Evolutionary conservation across 306 rosid species (phyloP).

Genomic region (Cicer arietinum): DNA sequence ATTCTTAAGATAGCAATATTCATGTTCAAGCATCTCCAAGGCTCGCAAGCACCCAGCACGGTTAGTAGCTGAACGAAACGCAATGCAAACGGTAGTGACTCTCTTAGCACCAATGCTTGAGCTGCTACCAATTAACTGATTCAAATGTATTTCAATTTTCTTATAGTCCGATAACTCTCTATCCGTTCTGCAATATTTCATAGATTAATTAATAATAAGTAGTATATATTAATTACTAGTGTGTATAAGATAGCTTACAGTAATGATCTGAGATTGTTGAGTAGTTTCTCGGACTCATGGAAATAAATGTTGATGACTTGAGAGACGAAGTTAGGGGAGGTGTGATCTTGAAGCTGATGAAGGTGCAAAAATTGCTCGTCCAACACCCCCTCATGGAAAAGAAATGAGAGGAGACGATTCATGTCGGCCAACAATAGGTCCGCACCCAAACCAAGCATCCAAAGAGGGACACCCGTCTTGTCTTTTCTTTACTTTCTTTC

Average conservation of each 20-base stretch:
- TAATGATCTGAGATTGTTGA: conserved; percentile 66
- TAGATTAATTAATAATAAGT: too few species aligned
- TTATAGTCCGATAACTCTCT: conserved; percentile 68
- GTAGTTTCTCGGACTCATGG: conserved; percentile 80
- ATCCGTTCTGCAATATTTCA: conserved; percentile 54
- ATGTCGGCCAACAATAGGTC: conserved; percentile 86
- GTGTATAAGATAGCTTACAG: conserved; percentile 42
- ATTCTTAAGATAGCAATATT: conserved; percentile 89
- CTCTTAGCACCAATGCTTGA: conserved; percentile 96
- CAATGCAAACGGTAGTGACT: conserved; percentile 76
- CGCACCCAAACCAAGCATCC: conserved; percentile 81
- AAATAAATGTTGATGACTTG: conserved; percentile 84
- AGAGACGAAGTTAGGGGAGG: conserved; percentile 79
- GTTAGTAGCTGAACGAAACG: conserved; percentile 84
- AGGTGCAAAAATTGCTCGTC: conserved; percentile 89
- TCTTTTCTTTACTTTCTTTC: too few species aligned
- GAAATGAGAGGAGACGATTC: conserved; percentile 84
- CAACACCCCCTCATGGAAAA: conserved; percentile 87
- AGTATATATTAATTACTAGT: too few species aligned
- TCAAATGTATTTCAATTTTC: conserved; percentile 78
- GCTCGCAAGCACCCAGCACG: conserved; percentile 91
- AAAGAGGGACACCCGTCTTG: conserved; percentile 96
- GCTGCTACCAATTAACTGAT: conserved; percentile 91
- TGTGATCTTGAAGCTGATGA: conserved; percentile 83
- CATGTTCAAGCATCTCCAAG: conserved; percentile 81